These are phyloP conservation scores for Trichophyton equinum DNA, from an alignment of 2,329 filamentous ascomycete species.

Conservation along the genomic window DNA sequence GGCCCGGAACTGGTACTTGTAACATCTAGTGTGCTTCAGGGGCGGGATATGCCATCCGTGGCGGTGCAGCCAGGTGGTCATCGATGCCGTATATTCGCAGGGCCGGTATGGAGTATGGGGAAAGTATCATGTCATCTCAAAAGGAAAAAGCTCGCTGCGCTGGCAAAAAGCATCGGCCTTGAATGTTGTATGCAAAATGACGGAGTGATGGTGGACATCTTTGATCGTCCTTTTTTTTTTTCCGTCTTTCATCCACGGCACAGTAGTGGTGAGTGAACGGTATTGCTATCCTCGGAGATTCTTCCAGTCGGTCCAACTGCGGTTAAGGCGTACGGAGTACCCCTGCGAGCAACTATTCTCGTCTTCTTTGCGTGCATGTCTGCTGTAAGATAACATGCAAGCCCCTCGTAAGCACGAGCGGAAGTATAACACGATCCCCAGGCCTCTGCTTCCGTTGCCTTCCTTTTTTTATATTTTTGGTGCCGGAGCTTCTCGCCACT, in stretches of 20 bases:
- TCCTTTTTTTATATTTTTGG: background rate
- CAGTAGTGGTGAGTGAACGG: background rate
- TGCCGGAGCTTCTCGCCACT: background rate
- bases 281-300: background rate
- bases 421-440: background rate
- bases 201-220: background rate
- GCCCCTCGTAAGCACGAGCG: background rate
- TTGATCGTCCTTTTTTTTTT: background rate
- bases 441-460: background rate
- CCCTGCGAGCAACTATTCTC: background rate
- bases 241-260: no score
- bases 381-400: background rate
- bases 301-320: background rate
- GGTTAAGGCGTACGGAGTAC: background rate
- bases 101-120: background rate
- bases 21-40: constrained; percentile 4
- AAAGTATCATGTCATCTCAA: background rate
- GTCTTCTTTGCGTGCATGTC: no score
- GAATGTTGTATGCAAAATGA: background rate
- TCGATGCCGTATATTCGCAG: background rate
- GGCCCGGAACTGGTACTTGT: background rate
- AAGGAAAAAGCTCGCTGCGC: background rate
- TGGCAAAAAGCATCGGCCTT: background rate
- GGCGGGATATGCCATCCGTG: background rate
- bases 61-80: background rate